Base-by-base conservation (phyloP, 1,284 basidiomycete species). In the Amylostereum chailletii region DNA sequence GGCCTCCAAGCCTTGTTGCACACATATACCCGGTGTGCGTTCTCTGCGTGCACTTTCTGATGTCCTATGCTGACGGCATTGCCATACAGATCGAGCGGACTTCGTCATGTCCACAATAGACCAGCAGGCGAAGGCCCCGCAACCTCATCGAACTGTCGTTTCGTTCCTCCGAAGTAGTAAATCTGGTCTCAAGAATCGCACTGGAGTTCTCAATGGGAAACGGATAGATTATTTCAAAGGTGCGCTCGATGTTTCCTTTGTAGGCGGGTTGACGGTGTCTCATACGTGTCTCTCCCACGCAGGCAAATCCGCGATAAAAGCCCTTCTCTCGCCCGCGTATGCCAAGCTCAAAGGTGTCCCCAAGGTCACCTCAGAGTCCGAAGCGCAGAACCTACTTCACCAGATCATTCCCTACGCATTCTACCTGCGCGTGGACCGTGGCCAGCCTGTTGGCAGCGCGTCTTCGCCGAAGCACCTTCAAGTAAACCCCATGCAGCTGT, bases 151-250 rank as follows among this genome's bases (percentile, higher is more conserved):
- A 59, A 85, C 83, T 60, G 83, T 92, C 47, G 88, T 88, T 49
- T 78, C 89, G 57, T 97, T 91, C 62, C 72, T 97, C 44, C 81
- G 94, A 44, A 84, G 87, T 57, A 85, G 86, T 57, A 86, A 83
- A 61, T 77, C 92, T 31, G 91, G 91, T 9, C 84, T 96, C 61
- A 97, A 97, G 74, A 82, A 86, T 51, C 79, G 90, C 55, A 83
- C 89, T 3, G 95, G 95, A 37, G 85, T 94, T 5, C 71, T 98
- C 61, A 92, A 92, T 60, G 96, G 95, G 37, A 97, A 96, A 68
- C 85, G 95, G 44, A 76, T 94, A 50, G 95, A 98, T 67, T 98
- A 98, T 71, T 99, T 99, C 75, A 98, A 95, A 75, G 95, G 93
- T 90, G 56, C 58, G 77, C 71, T 3, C 32, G 38, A 31, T 47